Base-by-base conservation (phyloP, 2,329 filamentous ascomycete species). In the Botryotinia convoluta region DNA sequence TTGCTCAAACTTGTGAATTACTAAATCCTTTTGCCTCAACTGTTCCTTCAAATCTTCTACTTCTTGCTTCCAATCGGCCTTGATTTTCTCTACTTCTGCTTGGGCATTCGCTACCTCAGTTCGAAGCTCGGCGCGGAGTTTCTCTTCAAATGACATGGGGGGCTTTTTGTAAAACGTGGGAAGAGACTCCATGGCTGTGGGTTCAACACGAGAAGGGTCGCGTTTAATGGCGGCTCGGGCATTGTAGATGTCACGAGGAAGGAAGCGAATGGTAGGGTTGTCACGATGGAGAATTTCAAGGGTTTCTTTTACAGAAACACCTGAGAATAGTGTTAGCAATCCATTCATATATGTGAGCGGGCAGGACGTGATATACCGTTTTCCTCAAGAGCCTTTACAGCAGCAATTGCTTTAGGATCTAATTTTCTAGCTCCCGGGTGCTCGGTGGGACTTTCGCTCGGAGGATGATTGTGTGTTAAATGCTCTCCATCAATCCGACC, bases 111-210 rank as follows among this genome's bases (percentile, higher is more conserved):
- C 86, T 9, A 91, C 84, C 78, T 91, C 88, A 62, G 86, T 86
- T 61, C 89, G 83, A 12, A 91, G 83, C 74, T 91, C 89, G 3
- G 89, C 86, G 35, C 88, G 85, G 73, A 91, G 89, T 39, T 88
- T 87, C 77, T 91, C 89, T 78, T 91, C 89, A 5, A 89, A 85
- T 5, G 88, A 89, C 68, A 88, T 86, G 42, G 87, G 85, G 7
- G 89, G 88, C 80, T 91, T 91, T 82, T 88, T 91, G 78, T 91
- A 91, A 74, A 91, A 91, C 44, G 89, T 87, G 32, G 89, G 87
- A 54, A 88, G 84, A 75, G 90, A 85, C 77, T 91, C 89, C 9
- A 80, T 79, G 4, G 88, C 88, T 69, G 90, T 82, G 2, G 86
- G 89, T 22, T 87, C 87, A 16, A 90, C 87, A 77, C 91, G 91